These are phyloP conservation scores for Cladosporium cucumerinum DNA, from an alignment of 2,329 filamentous ascomycete species.

Conservation along the genomic window DNA sequence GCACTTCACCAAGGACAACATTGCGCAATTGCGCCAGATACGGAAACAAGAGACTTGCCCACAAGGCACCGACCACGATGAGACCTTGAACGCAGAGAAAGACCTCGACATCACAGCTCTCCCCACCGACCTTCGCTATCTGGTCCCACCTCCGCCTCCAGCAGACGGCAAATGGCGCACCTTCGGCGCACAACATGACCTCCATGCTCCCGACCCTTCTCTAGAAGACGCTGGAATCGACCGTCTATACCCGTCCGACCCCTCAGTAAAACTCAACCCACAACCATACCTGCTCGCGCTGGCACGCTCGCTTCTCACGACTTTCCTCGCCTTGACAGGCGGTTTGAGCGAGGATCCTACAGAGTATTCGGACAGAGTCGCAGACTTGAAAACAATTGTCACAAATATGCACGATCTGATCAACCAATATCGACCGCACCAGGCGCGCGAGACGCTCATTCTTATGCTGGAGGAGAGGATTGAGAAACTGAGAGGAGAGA, in stretches of 20 bases:
- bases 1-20: slow-evolving; percentile 75
- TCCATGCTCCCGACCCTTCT: slow-evolving; percentile 60
- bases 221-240: slow-evolving; percentile 69
- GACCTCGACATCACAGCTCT: slow-evolving; percentile 45
- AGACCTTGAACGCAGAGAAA: slow-evolving; percentile 23
- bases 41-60: slow-evolving; percentile 26
- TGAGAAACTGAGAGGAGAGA: slow-evolving; percentile 68
- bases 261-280: slow-evolving; percentile 41
- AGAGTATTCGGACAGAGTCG: slow-evolving; percentile 64
- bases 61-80: not conserved
- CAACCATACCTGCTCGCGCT: slow-evolving; percentile 63
- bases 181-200: slow-evolving; percentile 67
- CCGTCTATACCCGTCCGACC: slow-evolving; percentile 60
- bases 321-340: slow-evolving; percentile 81
- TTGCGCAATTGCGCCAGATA: slow-evolving; percentile 51
- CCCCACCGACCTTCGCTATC: slow-evolving; percentile 67
- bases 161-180: slow-evolving; percentile 66
- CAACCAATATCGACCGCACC: slow-evolving; percentile 91
- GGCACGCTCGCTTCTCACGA: slow-evolving; percentile 79
- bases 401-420: slow-evolving; percentile 91
- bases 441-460: slow-evolving; percentile 84
- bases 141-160: slow-evolving; percentile 77
- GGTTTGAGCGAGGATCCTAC: slow-evolving; percentile 63
- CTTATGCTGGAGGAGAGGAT: slow-evolving; percentile 83
- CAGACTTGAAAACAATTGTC: slow-evolving; percentile 75